Evolutionary conservation across 2,329 filamentous ascomycete species (phyloP), one percentile per base, ranked within the genome.

Genomic region (Ophiostoma populinum): DNA sequence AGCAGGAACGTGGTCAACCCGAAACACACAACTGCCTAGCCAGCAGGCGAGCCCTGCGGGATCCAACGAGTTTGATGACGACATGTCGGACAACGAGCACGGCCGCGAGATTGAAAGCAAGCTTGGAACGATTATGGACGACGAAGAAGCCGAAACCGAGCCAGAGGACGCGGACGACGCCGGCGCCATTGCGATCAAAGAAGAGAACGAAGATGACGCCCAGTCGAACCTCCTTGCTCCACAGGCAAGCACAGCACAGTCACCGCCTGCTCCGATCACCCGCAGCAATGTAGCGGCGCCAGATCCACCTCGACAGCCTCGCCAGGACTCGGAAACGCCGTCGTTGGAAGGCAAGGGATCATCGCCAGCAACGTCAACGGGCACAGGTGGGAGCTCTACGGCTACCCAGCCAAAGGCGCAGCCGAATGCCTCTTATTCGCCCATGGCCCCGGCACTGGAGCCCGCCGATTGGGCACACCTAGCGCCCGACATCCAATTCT

Each of bases 401-500:
- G 50, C 47, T 4, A 42, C 47, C 7, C 45, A 42, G 34, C 45
- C 53, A 34, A 44, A 53, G 37, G 26, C 34, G 5, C 28, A 33
- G 7, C 12, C 38, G 5, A 36, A 38, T 6, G 17, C 18, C 7
- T 18, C 17, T 8, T 32, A 33, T 15, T 9, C 26, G 7, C 16
- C 34, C 9, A 17, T 27, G 7, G 16, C 27, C 4, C 17, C 45
- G 26, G 44, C 51, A 40, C 44, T 37, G 2, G 45, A 46, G 24
- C 15, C 38, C 6, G 50, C 53, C 18, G 65, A 73, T 44, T 70
- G 67, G 63, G 58, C 62, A 7, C 61, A 71, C 45, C 57, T 83
- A 7, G 63, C 75, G 1, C 61, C 66, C 8, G 81, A 93, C 46
- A 54, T 92, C 30, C 75, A 77, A 39, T 80, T 74, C 49, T 86